phyloP scores from a whole-genome alignment of 2,329 filamentous ascomycete genomes.

The Cryphonectria nitschkei region DNA sequence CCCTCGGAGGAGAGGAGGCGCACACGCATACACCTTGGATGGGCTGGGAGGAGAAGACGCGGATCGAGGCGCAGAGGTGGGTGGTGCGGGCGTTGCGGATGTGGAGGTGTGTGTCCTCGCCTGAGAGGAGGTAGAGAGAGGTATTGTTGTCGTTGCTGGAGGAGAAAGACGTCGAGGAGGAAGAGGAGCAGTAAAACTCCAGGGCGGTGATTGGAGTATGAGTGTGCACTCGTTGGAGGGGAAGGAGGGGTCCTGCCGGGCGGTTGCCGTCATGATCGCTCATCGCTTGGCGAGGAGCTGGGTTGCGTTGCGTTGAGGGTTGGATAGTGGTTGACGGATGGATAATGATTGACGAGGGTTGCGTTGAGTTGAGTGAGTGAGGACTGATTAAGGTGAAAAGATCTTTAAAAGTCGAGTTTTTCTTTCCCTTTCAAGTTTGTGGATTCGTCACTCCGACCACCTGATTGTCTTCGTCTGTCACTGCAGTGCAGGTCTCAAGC shows the following conservation, averaged over 20 bases:
- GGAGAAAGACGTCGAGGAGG: neutral
- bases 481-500: neutral
- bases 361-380: neutral
- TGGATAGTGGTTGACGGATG: no score
- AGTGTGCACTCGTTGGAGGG: constrained; percentile 42
- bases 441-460: neutral
- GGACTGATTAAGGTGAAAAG: neutral
- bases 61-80: constrained; percentile 45
- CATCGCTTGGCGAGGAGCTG: constrained; percentile 17
- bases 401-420: neutral
- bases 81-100: constrained; percentile 51
- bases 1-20: constrained; percentile 35
- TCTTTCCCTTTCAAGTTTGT: neutral
- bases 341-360: no score
- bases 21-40: constrained; percentile 71
- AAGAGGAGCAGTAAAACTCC: constrained; percentile 47
- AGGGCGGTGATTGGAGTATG: constrained; percentile 64
- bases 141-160: constrained; percentile 32
- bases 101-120: constrained; percentile 62
- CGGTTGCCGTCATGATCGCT: constrained; percentile 12
- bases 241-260: neutral
- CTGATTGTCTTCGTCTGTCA: neutral
- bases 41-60: constrained; percentile 68
- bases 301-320: neutral
- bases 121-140: constrained; percentile 54